A percentile compares a stretch with the other conserved stretches of the same genome.
phyloP scores from a whole-genome alignment of 495 filamentous ascomycete genomes.

The Podospora pseudoanserina region DNA sequence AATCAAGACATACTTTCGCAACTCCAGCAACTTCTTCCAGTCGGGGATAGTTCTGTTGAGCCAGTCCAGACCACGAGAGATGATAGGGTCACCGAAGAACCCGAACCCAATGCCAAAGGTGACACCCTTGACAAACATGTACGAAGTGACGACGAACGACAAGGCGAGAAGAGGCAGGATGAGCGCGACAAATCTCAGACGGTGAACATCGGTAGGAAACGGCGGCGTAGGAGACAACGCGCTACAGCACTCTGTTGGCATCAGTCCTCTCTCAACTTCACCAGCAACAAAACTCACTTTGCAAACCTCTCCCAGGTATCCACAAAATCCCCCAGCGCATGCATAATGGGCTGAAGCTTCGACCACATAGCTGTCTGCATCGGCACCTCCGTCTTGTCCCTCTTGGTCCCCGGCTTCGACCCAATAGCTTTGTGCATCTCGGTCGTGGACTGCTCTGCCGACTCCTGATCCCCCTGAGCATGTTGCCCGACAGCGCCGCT shows the following conservation, averaged over 20 bases:
- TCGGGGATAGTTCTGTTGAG: conserved; percentile 65
- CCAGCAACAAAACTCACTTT: conserved; percentile 52
- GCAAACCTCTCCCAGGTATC: conserved; percentile 78
- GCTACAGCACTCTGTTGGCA: conserved; percentile 35
- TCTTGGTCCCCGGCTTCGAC: conserved; percentile 43
- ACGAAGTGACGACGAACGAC: conserved; percentile 63
- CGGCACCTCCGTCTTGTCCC: conserved; percentile 83
- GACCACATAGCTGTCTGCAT: conserved; percentile 76
- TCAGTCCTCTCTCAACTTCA: neutral
- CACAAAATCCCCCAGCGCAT: conserved; percentile 64
- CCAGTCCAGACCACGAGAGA: conserved; percentile 53
- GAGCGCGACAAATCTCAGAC: conserved; percentile 59
- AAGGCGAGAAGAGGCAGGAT: conserved; percentile 55
- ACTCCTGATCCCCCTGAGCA: conserved; percentile 49
- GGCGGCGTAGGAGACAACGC: conserved; percentile 75
- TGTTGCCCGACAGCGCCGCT: conserved; percentile 73
- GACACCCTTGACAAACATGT: conserved; percentile 67
- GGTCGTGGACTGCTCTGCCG: conserved; percentile 43
- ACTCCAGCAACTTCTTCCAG: conserved; percentile 71
- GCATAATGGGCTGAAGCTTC: conserved; percentile 74
- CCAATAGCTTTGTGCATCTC: conserved; percentile 50
- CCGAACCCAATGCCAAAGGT: conserved; percentile 65
- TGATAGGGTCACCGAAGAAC: conserved; percentile 79
- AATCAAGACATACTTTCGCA: conserved; percentile 56
- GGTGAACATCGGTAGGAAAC: conserved; percentile 61